Conservation (phyloP, 2,329 filamentous ascomycete genomes). For the Colletotrichum musae region DNA sequence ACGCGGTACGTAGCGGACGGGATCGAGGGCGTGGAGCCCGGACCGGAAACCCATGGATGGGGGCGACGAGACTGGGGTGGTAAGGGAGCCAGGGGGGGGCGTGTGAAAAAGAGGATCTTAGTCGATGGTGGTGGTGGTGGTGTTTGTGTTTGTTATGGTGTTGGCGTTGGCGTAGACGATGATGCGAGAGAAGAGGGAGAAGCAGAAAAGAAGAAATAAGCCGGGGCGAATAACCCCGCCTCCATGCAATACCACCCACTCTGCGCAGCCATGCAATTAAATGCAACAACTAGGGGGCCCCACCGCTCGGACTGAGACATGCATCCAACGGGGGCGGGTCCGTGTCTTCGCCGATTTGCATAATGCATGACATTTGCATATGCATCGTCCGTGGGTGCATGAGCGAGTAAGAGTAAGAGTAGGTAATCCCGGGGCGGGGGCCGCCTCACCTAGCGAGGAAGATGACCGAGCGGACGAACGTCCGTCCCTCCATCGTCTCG, state of each 20-base stretch:
- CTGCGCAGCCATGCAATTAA: background rate
- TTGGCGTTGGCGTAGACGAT: background rate
- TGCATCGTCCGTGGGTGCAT: slow-evolving; percentile 1
- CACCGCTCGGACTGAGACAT: slow-evolving; percentile 19
- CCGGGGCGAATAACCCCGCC: slow-evolving; percentile 1
- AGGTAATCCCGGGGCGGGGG: too few relatives aligned
- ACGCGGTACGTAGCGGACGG: slow-evolving; percentile 4
- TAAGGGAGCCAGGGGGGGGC: slow-evolving; percentile 8
- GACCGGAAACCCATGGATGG: slow-evolving; percentile 34
- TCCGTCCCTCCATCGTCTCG: slow-evolving; percentile 20
- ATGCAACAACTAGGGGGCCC: slow-evolving; percentile 18
- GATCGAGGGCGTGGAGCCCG: slow-evolving; percentile 29
- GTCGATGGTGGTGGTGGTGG: too few relatives aligned
- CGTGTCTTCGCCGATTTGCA: slow-evolving; percentile 4
- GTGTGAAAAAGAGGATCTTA: background rate
- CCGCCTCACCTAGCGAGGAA: too few relatives aligned
- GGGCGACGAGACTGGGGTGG: background rate
- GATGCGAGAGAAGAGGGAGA: slow-evolving; percentile 3
- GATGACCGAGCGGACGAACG: background rate
- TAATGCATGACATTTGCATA: slow-evolving; percentile 39
- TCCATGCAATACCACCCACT: slow-evolving; percentile 28
- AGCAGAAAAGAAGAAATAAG: slow-evolving; percentile 3
- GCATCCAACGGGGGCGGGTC: slow-evolving; percentile 31
- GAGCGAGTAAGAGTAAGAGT: too few relatives aligned
- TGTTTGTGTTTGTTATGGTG: too few relatives aligned